Evolutionary conservation across 345 rosid species (phyloP).

Genomic region (Pseudoturritis turrita): DNA sequence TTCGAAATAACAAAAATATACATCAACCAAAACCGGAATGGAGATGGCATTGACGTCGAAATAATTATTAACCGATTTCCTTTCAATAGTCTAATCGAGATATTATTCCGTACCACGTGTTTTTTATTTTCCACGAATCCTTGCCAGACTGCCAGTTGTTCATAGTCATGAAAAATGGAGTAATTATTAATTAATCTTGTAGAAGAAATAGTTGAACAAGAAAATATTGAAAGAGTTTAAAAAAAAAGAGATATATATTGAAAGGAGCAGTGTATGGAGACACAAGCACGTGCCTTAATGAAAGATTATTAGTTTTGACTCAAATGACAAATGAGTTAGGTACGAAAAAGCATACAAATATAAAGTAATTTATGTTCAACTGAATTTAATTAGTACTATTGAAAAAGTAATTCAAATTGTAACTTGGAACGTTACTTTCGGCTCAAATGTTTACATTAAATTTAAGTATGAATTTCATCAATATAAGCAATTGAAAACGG

Average conservation of each 20-base stretch:
- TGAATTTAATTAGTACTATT: not conserved
- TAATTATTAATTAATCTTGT: not conserved
- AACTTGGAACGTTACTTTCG: not conserved
- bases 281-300: constrained; percentile 1
- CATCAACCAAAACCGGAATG: too few relatives aligned
- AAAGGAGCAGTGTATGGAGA: not conserved
- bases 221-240: too few relatives aligned
- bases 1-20: too few relatives aligned
- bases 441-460: constrained; percentile 5
- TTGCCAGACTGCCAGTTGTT: not conserved
- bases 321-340: not conserved
- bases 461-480: not conserved
- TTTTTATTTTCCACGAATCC: not conserved
- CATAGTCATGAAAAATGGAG: not conserved
- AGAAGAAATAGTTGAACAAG: not conserved
- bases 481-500: not conserved
- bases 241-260: too few relatives aligned
- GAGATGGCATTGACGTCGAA: too few relatives aligned
- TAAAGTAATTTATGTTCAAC: too few relatives aligned
- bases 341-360: too few relatives aligned
- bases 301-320: not conserved
- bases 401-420: not conserved
- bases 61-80: not conserved
- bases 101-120: not conserved
- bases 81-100: not conserved